These are phyloP conservation scores for Termitomyces sp. DNA, from an alignment of 1,284 basidiomycete species.

Conservation along the genomic window DNA sequence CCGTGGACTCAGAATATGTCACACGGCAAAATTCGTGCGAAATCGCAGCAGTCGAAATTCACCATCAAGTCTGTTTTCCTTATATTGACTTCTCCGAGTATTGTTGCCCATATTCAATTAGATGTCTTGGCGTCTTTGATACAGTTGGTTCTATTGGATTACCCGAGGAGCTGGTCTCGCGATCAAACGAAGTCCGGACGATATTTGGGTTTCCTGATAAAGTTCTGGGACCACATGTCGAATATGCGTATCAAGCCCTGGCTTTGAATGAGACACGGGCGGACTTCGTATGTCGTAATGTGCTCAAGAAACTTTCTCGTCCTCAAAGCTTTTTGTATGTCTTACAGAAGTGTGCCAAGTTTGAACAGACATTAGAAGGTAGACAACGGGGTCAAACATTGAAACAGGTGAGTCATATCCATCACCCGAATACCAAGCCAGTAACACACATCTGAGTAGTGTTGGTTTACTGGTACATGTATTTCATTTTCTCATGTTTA, in stretches of 20 bases:
- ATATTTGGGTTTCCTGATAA: slow-evolving; percentile 63
- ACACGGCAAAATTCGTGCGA: slow-evolving; percentile 46
- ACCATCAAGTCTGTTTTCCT: slow-evolving; percentile 49
- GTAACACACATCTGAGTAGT: slow-evolving; percentile 30
- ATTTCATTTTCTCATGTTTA: background rate
- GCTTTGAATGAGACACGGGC: slow-evolving; percentile 59
- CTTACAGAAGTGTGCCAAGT: slow-evolving; percentile 53
- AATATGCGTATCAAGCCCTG: slow-evolving; percentile 60
- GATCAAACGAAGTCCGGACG: slow-evolving; percentile 33
- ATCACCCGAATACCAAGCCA: background rate
- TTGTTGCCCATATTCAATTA: slow-evolving; percentile 21
- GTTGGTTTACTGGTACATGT: slow-evolving; percentile 56
- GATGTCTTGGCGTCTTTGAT: slow-evolving; percentile 69
- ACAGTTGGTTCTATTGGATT: slow-evolving; percentile 67
- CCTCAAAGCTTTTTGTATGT: background rate
- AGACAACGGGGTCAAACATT: slow-evolving; percentile 51
- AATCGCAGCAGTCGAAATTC: slow-evolving; percentile 42
- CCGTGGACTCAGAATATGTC: slow-evolving; percentile 48
- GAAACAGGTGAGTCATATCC: slow-evolving; percentile 42
- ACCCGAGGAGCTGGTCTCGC: slow-evolving; percentile 53
- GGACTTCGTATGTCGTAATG: slow-evolving; percentile 51
- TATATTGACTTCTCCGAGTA: background rate
- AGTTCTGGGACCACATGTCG: slow-evolving; percentile 55
- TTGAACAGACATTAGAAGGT: slow-evolving; percentile 52
- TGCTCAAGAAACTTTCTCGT: background rate